phyloP scores from a whole-genome alignment of 441 rosid genomes.

The Isatis lusitanica region DNA sequence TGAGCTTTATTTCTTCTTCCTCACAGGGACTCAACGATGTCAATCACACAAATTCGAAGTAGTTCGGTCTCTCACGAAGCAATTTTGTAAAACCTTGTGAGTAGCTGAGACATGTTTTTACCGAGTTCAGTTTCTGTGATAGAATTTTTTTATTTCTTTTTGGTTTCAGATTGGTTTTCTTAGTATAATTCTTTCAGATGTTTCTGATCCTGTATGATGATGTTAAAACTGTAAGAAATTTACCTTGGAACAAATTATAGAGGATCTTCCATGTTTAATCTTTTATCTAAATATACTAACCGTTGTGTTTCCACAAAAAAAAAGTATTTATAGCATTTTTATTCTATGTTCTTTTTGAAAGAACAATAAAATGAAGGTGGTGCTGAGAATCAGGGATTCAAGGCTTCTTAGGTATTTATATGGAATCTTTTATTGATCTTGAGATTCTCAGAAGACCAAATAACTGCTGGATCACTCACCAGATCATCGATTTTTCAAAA shows the following conservation, averaged over 20 bases:
- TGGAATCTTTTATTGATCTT: background rate
- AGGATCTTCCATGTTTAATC: background rate
- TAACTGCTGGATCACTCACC: background rate
- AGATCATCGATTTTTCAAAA: background rate
- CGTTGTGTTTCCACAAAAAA: background rate
- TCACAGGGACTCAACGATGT: conserved; percentile 65
- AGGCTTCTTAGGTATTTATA: too few species aligned
- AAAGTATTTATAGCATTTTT: too few species aligned
- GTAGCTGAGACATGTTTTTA: conserved; percentile 13
- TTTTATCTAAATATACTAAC: background rate
- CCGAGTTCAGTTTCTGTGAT: background rate
- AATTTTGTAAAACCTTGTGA: conserved; percentile 31
- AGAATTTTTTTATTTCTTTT: background rate
- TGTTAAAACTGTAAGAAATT: background rate
- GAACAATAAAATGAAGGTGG: too few species aligned
- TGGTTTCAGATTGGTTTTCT: background rate
- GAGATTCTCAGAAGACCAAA: background rate
- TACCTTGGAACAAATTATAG: background rate
- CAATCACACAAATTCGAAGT: conserved; percentile 48
- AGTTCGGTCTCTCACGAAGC: conserved; percentile 23
- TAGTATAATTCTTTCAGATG: conserved; percentile 20
- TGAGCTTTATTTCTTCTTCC: conserved; percentile 16
- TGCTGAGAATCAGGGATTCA: too few species aligned
- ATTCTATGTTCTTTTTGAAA: too few species aligned
- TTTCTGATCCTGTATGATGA: conserved; percentile 17